Evolutionary conservation across 495 filamentous ascomycete genomes (phyloP).

Genomic region (Endocarpon pusillum): DNA sequence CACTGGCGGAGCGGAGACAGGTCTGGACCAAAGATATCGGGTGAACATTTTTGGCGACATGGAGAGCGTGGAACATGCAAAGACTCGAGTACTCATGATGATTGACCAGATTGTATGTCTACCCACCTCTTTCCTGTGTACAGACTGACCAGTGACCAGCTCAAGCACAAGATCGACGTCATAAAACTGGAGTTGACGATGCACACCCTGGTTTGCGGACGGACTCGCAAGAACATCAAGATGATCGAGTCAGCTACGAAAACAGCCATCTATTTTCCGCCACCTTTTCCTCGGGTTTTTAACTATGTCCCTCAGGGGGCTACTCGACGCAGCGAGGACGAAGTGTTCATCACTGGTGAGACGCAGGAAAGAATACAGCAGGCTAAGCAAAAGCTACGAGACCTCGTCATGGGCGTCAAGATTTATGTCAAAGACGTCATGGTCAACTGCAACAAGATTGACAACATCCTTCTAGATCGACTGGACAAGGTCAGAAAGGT

Average conservation of each 20-base stretch:
- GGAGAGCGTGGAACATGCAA: slow-evolving; percentile 90
- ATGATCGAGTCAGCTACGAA: slow-evolving; percentile 83
- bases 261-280: slow-evolving; percentile 95
- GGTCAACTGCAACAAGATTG: slow-evolving; percentile 75
- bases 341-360: slow-evolving; percentile 87
- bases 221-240: slow-evolving; percentile 90
- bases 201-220: slow-evolving; percentile 79
- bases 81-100: slow-evolving; percentile 87
- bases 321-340: slow-evolving; percentile 61
- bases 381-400: slow-evolving; percentile 77
- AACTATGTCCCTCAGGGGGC: slow-evolving; percentile 72
- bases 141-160: slow-evolving; percentile 35
- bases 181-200: slow-evolving; percentile 72
- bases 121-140: neutral
- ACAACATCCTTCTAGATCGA: slow-evolving; percentile 77
- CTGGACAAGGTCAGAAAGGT: slow-evolving; percentile 95
- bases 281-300: slow-evolving; percentile 76
- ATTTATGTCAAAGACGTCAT: slow-evolving; percentile 82
- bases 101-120: slow-evolving; percentile 84
- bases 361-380: slow-evolving; percentile 58
- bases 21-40: slow-evolving; percentile 64
- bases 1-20: slow-evolving; percentile 46
- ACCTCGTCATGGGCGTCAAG: slow-evolving; percentile 60
- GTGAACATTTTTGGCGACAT: slow-evolving; percentile 90
- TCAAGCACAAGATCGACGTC: slow-evolving; percentile 68